Evolutionary conservation across 1,139 yeast species (phyloP), one percentile per base, ranked within the genome.

Genomic region (Yamadazyma dendronema): DNA sequence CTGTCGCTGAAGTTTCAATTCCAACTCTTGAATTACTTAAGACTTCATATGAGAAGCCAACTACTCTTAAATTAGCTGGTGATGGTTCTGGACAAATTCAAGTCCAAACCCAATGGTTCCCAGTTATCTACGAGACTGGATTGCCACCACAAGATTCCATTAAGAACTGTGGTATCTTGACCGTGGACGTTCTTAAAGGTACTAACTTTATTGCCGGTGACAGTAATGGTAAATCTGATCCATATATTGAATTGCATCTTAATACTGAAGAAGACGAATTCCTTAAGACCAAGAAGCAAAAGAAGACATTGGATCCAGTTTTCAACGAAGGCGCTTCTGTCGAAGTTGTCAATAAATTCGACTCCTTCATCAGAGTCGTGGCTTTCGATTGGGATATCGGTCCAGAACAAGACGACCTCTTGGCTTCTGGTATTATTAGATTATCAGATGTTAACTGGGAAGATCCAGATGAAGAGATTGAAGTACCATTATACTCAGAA

Each of bases 341-440:
- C 23, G 68, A 71, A 17, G 77, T 84, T 17, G 56, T 65, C 28
- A 76, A 84, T 57, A 77, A 86, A 53, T 77, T 74, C 39, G 81
- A 79, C 54, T 77, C 88, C 10, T 59, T 62, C 4, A 61, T 90
- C 40, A 65, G 66, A 41, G 69, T 86, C 34, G 76, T 72, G 39
- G 79, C 86, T 23, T 73, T 59, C 52, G 98, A 92, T 57, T 90
- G 97, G 96, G 98, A 92, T 62, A 78, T 90, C 48, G 96, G 96
- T 45, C 80, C 85, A 21, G 87, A 81, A 45, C 79, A 76, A 44
- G 94, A 92, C 59, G 97, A 92, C 59, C 69, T 74, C 43, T 70
- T 92, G 41, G 96, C 97, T 39, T 65, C 65, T 25, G 88, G 82
- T n/a, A 52, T 54, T 19, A 57, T 89, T 41, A 73, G 78, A 13